Percentiles rank a stretch among this genome's conserved stretches.
These are phyloP conservation scores for Starmerella sirachaensis DNA, from an alignment of 805 yeast species.

Conservation along the genomic window DNA sequence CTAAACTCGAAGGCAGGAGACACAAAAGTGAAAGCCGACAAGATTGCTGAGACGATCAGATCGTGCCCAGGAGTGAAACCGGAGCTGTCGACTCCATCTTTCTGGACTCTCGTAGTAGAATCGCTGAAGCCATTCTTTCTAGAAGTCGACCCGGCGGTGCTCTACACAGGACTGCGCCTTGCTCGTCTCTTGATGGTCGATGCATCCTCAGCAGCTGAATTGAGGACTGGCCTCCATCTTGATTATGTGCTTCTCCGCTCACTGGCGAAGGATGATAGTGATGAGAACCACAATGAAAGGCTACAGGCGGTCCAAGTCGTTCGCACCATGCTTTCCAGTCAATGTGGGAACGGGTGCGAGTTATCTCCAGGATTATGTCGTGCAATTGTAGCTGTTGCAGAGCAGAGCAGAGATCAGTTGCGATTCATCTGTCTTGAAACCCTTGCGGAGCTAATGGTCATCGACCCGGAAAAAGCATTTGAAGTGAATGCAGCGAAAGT, in stretches of 20 bases:
- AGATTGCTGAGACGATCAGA: conserved; percentile 12
- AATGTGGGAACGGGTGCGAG: conserved; percentile 40
- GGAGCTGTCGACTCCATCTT: conserved; percentile 10
- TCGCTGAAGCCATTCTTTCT: conserved; percentile 50
- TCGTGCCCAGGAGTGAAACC: conserved; percentile 11
- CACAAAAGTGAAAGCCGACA: conserved; percentile 9
- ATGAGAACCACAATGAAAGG: conserved; percentile 42
- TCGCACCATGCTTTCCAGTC: conserved; percentile 46
- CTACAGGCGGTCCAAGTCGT: conserved; percentile 66
- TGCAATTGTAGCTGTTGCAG: conserved; percentile 53
- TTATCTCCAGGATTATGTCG: conserved; percentile 53
- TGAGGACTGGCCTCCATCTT: conserved; percentile 40
- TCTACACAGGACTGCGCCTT: conserved; percentile 66
- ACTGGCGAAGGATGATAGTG: conserved; percentile 44
- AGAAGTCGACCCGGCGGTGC: conserved; percentile 46
- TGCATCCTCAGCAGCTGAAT: conserved; percentile 40
- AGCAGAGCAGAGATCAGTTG: conserved; percentile 41
- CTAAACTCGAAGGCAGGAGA: conserved; percentile 13
- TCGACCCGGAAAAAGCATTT: conserved; percentile 34
- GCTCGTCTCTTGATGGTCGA: conserved; percentile 52
- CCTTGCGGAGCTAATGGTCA: conserved; percentile 38
- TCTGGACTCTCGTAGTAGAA: conserved; percentile 27
- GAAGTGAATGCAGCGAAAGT: conserved; percentile 37
- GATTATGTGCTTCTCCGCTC: conserved; percentile 56
- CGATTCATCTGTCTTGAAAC: conserved; percentile 43